Evolutionary conservation across 2,329 filamentous ascomycete species (phyloP), one percentile per base, ranked within the genome.

Genomic region (Colletotrichum paranaense): DNA sequence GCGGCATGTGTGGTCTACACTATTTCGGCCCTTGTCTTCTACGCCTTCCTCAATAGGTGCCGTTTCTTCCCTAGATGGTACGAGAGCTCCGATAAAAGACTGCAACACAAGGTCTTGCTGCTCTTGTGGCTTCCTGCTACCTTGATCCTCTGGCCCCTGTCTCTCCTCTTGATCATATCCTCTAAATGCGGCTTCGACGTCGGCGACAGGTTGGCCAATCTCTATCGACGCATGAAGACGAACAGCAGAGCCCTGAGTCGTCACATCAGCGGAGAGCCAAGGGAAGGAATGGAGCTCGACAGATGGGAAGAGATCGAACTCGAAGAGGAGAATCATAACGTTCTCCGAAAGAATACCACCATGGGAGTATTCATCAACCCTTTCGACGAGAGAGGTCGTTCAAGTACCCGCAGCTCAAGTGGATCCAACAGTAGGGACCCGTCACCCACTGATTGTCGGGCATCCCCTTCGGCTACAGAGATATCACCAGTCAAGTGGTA

Each of bases 41-140:
- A 57, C 32, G 12, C 22, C 24, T 16, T 38, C 62, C 4, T 57
- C n/a, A 69, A 60, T 32, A 57, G 35, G 3, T 53, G 28, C 6
- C 55, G 59, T n/a, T 12, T 62, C 2, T 26, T 59, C 5, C 71
- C 67, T 6, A 7, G 22, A 16, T 70, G 71, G 71, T 71, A 73
- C 67, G 14, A 22, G 26, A 16, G 7, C 46, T 57, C 52, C 7
- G 14, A 22, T 5, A 32, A 62, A 28, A 38, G 46, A 5, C 12
- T 5, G 6, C 42, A 6, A 35, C 22, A 24, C 19, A 71, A 62
- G 57, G 6, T 32, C 16, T 49, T 71, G 3, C 9, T 72, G 2
- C 2, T 22, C 16, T 16, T 72, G 26, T 73, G 67, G 71, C 62
- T 52, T 35, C 16, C 56, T 2, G 52, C 28, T n/a, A 8, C 42